phyloP scores from a whole-genome alignment of 257 asterid species.

The Sherardia arvensis region DNA sequence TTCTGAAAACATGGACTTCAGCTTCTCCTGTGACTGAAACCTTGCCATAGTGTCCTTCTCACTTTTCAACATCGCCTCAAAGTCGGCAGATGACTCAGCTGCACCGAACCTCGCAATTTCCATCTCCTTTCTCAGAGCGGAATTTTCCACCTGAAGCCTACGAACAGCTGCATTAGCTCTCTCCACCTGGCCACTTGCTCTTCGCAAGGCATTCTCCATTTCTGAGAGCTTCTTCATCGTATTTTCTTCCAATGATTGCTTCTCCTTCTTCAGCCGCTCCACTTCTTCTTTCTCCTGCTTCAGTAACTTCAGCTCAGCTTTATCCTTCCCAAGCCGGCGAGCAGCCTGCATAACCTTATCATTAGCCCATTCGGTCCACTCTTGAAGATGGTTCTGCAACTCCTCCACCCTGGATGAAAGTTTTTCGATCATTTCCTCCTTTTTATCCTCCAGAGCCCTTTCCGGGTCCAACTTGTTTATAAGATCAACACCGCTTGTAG shows the following conservation, averaged over 20 bases:
- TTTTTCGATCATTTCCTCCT: conserved; percentile 75
- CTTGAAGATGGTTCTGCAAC: conserved; percentile 76
- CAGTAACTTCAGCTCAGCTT: conserved; percentile 77
- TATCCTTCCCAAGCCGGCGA: conserved; percentile 78
- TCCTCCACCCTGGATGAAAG: conserved; percentile 65
- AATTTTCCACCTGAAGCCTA: conserved; percentile 71
- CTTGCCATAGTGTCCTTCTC: conserved; percentile 65
- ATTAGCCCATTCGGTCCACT: conserved; percentile 99
- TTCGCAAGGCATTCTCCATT: conserved; percentile 77
- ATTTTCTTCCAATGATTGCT: conserved; percentile 57
- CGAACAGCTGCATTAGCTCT: conserved; percentile 65
- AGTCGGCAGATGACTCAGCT: conserved; percentile 64
- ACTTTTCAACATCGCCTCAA: conserved; percentile 61
- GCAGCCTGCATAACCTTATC: conserved; percentile 99
- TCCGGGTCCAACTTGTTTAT: conserved; percentile 33
- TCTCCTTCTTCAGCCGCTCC: conserved; percentile 83
- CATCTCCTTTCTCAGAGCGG: conserved; percentile 63
- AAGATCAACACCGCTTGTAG: conserved; percentile 33
- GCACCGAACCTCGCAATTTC: conserved; percentile 69
- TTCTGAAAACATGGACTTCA: conserved; percentile 57
- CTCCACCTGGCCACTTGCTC: conserved; percentile 80
- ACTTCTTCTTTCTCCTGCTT: conserved; percentile 90
- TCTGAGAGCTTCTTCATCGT: conserved; percentile 72
- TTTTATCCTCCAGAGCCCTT: conserved; percentile 58
- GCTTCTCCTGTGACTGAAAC: conserved; percentile 88